Base-by-base conservation (phyloP, 768 basidiomycete species). In the Phanerochaete sordida region DNA sequence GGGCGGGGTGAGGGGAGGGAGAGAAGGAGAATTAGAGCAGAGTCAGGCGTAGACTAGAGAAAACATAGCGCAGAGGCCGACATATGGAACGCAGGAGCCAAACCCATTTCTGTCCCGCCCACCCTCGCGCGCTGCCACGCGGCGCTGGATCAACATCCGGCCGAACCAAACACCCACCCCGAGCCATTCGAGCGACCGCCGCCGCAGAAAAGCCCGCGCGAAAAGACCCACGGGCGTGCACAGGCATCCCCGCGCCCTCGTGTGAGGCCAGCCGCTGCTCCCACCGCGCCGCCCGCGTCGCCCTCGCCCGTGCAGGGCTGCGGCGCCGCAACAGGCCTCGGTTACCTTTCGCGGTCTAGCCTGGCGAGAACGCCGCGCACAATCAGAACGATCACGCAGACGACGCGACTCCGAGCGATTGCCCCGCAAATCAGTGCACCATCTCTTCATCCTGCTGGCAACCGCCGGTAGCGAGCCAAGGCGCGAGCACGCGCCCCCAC, bases 81-180 rank as follows among this genome's bases (percentile, higher is more conserved):
- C 53, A 54, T 54, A 43, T 43, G 35, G 35, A 43, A 39, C 53
- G 53, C 23, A 54, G 53, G 53, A 35, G 53, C 53, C 23, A 35
- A 39, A 51, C 50, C 53, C n/a, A 16, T n/a, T 54, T 54, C 37
- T 54, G 53, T 54, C 27, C 37, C 39, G 19, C 1, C 44, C 43
- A 3, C 51, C 26, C 51, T 59, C 26, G 35, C 58, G 47, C 48
- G 57, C 59, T 60, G 35, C 59, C 54, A 55, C 50, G 59, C 48
- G 58, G 58, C 57, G 47, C 16, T 35, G 23, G 16, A 39, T 44
- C 58, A 31, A 11, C 35, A 28, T 45, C 58, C 28, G 39, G 26
- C 35, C 58, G 8, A 19, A 19, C 58, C 26, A 39, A 59, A 46
- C 47, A 51, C 3, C 27, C 39, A 24, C 13, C 44, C 56, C 56